phyloP scores from a whole-genome alignment of 352 stramenopile genomes.

The Globisporangium carolinianum region DNA sequence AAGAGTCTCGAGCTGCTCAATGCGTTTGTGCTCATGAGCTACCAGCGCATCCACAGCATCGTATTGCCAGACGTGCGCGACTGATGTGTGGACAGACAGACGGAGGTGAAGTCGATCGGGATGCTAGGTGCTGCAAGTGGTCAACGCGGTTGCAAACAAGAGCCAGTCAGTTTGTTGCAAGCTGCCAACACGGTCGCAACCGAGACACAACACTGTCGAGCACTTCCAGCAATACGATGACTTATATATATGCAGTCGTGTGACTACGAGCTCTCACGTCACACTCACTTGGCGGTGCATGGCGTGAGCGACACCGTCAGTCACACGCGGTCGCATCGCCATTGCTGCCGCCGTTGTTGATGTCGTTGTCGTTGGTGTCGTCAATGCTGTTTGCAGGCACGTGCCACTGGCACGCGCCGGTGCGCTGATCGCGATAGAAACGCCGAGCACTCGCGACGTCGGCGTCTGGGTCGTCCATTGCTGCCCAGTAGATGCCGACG shows the following conservation, averaged over 20 bases:
- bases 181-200: too few species aligned
- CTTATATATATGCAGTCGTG: too few species aligned
- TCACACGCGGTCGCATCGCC: neutral
- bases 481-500: slow-evolving; percentile 24
- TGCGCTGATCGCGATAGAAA: slow-evolving; percentile 41
- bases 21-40: slow-evolving; percentile 78
- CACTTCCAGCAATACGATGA: too few species aligned
- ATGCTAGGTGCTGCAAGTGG: neutral
- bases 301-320: too few species aligned
- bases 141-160: neutral
- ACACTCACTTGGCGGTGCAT: too few species aligned
- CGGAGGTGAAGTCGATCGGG: neutral
- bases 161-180: too few species aligned
- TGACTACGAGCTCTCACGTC: too few species aligned
- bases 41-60: slow-evolving; percentile 75
- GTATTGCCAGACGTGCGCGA: slow-evolving; percentile 49
- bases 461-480: slow-evolving; percentile 35
- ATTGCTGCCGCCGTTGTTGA: neutral
- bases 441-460: slow-evolving; percentile 16
- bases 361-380: neutral
- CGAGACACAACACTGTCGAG: too few species aligned
- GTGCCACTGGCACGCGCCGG: slow-evolving; percentile 33
- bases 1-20: slow-evolving; percentile 68
- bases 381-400: neutral
- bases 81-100: neutral